These are phyloP conservation scores for Erysimum cheiri DNA, from an alignment of 441 rosid species.

Conservation along the genomic window DNA sequence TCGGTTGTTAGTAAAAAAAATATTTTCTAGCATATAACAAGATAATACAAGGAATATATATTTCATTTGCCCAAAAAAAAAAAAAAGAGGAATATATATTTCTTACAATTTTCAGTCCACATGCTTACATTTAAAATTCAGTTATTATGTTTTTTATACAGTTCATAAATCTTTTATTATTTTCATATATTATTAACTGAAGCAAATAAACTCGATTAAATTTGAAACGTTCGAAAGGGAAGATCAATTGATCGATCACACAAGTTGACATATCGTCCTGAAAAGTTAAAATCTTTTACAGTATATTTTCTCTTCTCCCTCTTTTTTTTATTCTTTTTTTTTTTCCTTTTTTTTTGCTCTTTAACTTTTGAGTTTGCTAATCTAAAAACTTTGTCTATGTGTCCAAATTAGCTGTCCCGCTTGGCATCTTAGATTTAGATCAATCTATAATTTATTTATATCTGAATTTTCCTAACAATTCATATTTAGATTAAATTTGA, in stretches of 20 bases:
- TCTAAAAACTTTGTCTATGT: conserved; percentile 34
- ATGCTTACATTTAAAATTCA: not conserved
- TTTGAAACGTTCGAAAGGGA: conserved; percentile 16
- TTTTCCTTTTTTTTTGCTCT: not conserved
- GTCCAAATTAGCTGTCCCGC: conserved; percentile 38
- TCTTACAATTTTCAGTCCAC: not conserved
- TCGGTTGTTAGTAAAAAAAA: not conserved
- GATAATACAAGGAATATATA: too few relatives aligned
- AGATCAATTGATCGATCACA: conserved; percentile 17
- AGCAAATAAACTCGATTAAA: conserved; percentile 8
- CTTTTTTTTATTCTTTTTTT: not conserved
- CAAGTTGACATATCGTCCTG: conserved; percentile 42
- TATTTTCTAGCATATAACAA: not conserved
- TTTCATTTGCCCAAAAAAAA: too few relatives aligned
- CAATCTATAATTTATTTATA: conserved; percentile 21
- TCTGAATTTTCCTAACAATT: not conserved
- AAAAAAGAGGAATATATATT: not conserved
- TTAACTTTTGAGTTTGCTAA: conserved; percentile 19
- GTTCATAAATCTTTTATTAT: not conserved
- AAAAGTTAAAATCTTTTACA: conserved; percentile 38
- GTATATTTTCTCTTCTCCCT: too few relatives aligned
- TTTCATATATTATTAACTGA: not conserved
- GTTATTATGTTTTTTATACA: not conserved
- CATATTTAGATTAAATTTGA: conserved; percentile 38
- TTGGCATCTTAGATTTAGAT: conserved; percentile 43